A percentile compares a stretch with the other conserved stretches of the same genome.
These are phyloP conservation scores for Pyrenophora tritici-repentis DNA, from an alignment of 2,329 filamentous ascomycete genomes.

Conservation along the genomic window DNA sequence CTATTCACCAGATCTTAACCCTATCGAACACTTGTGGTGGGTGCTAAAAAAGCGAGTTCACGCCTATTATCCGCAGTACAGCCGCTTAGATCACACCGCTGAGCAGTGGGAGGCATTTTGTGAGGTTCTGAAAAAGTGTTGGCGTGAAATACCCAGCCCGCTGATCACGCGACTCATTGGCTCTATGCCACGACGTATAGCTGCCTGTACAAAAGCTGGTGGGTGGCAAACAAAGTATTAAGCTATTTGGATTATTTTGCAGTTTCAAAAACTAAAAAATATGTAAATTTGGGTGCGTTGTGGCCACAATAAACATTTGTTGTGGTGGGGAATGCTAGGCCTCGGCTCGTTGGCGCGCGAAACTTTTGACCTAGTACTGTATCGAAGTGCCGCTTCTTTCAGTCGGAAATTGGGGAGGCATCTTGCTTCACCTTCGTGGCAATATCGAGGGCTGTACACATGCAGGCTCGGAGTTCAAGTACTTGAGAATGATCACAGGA, in stretches of 20 bases:
- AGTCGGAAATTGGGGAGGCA: neutral
- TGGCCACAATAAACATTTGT: no score
- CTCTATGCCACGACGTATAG: constrained; percentile 14
- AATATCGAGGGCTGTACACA: neutral
- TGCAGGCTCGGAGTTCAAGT: neutral
- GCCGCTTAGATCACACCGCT: constrained; percentile 9
- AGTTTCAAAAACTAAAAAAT: no score
- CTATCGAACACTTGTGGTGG: constrained; percentile 35
- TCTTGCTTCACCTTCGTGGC: neutral
- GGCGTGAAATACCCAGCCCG: constrained; percentile 9
- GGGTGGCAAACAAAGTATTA: constrained; percentile 22
- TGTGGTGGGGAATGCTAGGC: no score
- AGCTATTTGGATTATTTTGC: no score
- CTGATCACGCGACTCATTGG: constrained; percentile 13
- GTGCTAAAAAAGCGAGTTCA: constrained; percentile 27
- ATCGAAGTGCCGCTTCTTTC: neutral
- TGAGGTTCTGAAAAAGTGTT: constrained; percentile 17
- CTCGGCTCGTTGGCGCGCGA: no score
- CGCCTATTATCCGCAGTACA: constrained; percentile 22
- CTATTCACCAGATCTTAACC: constrained; percentile 35
- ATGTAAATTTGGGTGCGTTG: neutral
- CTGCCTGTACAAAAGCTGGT: constrained; percentile 1
- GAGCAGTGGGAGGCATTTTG: constrained; percentile 18
- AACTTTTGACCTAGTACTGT: no score
- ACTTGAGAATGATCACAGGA: neutral